Percentiles rank a stretch among this genome's conserved stretches.
Conservation (phyloP, 768 basidiomycete species). For the Sporobolomyces phaffii region DNA sequence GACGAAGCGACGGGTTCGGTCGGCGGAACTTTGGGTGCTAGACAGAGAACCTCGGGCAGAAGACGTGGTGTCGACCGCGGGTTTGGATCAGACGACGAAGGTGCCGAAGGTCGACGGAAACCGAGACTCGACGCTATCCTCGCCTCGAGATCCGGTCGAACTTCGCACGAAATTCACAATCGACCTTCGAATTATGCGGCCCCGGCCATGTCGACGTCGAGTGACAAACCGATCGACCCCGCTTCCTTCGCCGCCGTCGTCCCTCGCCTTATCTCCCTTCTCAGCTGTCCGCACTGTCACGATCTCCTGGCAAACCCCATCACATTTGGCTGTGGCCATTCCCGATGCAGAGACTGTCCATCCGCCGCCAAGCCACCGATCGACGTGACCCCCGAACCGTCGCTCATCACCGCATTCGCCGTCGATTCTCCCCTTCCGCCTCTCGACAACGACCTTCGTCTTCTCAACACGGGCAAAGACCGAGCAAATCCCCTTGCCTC, state of each 20-base stretch:
- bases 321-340: constrained; percentile 41
- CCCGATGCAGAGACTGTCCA: constrained; percentile 36
- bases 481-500: neutral
- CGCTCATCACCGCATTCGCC: neutral
- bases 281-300: constrained; percentile 37
- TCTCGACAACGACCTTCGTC: neutral
- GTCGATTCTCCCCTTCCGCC: neutral
- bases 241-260: constrained; percentile 13
- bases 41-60: neutral
- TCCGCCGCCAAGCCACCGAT: neutral
- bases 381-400: neutral
- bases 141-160: neutral
- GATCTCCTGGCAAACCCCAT: constrained; percentile 29
- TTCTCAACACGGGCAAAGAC: neutral
- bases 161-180: constrained; percentile 12
- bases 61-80: constrained; percentile 1
- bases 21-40: neutral
- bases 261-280: constrained; percentile 14
- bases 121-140: neutral
- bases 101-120: neutral
- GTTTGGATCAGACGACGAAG: neutral
- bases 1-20: constrained; percentile 32
- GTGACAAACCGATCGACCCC: neutral
- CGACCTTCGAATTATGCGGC: constrained; percentile 1
- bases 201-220: neutral